A percentile compares a stretch with the other conserved stretches of the same genome.
phyloP scores from a whole-genome alignment of 345 rosid species.

The Theobroma cacao region DNA sequence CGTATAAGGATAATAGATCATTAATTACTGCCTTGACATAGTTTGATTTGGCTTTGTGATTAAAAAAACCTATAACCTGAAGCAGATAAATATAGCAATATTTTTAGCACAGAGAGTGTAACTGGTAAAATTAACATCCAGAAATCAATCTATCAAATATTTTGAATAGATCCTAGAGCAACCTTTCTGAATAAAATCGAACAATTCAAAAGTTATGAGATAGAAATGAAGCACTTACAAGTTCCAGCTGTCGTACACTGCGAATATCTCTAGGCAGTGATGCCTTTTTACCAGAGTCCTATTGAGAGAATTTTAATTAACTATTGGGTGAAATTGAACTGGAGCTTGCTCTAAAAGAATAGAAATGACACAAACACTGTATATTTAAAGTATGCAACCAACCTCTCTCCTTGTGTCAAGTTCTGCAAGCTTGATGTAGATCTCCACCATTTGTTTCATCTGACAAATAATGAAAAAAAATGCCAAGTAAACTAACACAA shows the following conservation, averaged over 20 bases:
- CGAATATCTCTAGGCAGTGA: constrained; percentile 86
- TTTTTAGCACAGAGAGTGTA: background rate
- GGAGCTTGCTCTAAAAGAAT: background rate
- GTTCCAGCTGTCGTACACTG: constrained; percentile 75
- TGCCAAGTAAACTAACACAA: background rate
- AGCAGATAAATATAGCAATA: background rate
- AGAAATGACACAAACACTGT: background rate
- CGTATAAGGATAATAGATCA: background rate
- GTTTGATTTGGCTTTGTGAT: background rate
- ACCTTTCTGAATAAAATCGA: background rate
- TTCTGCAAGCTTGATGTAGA: constrained; percentile 95
- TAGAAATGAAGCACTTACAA: constrained; percentile 46
- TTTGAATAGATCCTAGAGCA: background rate
- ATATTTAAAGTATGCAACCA: constrained; percentile 17
- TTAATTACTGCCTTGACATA: background rate
- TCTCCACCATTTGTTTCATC: constrained; percentile 97
- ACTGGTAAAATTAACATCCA: background rate
- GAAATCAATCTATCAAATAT: background rate
- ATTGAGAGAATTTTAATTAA: constrained; percentile 23
- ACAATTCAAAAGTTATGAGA: background rate
- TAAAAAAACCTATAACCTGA: background rate
- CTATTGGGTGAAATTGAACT: constrained; percentile 11
- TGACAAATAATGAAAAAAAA: constrained; percentile 27
- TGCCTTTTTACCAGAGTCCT: constrained; percentile 74
- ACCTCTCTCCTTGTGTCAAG: constrained; percentile 98